Conservation (phyloP, 768 basidiomycete genomes). For the Amanita muscaria region DNA sequence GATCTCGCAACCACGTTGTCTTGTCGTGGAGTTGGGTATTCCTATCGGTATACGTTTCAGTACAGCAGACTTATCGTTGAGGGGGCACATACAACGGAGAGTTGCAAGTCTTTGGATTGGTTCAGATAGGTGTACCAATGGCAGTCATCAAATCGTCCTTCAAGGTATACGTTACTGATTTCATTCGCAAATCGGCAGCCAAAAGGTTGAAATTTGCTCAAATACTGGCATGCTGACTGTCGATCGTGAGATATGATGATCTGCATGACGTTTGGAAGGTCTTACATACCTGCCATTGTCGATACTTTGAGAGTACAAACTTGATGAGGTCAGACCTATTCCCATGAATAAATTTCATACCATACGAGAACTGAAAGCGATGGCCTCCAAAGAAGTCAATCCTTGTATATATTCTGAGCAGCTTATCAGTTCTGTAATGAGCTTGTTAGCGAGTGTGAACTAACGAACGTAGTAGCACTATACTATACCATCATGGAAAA, state of each 20-base stretch:
- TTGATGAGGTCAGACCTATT: background rate
- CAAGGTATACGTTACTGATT: background rate
- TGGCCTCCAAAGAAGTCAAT: background rate
- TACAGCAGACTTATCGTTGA: background rate
- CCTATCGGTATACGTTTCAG: background rate
- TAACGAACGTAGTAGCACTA: no score
- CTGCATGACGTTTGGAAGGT: no score
- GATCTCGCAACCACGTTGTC: background rate
- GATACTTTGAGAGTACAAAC: background rate
- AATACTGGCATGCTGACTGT: background rate
- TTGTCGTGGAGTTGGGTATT: background rate
- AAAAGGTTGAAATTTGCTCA: constrained; percentile 3
- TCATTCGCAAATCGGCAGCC: constrained; percentile 1
- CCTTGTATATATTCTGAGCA: constrained; percentile 1
- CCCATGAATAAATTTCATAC: background rate
- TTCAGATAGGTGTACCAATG: constrained; percentile 2
- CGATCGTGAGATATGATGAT: no score
- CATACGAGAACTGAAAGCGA: constrained; percentile 1
- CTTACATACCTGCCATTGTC: background rate
- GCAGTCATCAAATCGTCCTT: constrained; percentile 1
- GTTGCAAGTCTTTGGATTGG: background rate
- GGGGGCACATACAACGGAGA: background rate
- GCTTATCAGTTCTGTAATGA: background rate
- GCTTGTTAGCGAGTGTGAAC: background rate
- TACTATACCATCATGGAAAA: constrained; percentile 4